Conservation (phyloP, 2,329 filamentous ascomycete species). For the Cryphonectria japonica region DNA sequence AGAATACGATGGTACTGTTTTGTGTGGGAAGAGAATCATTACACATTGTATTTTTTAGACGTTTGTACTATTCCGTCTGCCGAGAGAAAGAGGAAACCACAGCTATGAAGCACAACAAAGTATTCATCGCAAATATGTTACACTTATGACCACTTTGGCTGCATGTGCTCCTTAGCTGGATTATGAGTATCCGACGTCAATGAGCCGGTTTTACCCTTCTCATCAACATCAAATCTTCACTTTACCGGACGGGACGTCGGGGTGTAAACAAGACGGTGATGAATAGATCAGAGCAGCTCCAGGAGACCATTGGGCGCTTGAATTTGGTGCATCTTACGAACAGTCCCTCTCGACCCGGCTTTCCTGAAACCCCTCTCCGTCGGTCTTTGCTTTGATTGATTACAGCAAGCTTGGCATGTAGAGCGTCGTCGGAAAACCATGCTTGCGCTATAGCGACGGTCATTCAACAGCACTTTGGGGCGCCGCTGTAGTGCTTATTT, state of each 20-base stretch:
- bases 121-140: constrained; percentile 1
- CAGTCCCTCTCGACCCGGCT: not conserved
- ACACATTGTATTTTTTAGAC: not conserved
- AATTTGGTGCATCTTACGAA: not conserved
- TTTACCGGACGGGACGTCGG: not conserved
- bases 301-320: not conserved
- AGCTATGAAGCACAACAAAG: constrained; percentile 9
- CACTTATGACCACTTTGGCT: not conserved
- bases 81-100: not conserved
- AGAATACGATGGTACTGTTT: not conserved
- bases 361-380: too few relatives aligned
- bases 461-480: not conserved
- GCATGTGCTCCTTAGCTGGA: not conserved
- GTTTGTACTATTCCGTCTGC: too few relatives aligned
- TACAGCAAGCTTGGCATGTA: not conserved
- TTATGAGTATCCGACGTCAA: not conserved
- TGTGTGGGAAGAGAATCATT: not conserved
- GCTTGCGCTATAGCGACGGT: not conserved
- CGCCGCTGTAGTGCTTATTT: not conserved
- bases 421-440: not conserved
- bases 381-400: not conserved
- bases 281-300: not conserved
- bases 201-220: not conserved
- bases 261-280: not conserved
- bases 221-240: not conserved